phyloP scores from a whole-genome alignment of 1,284 basidiomycete genomes.

The Xerocomus cyaneibrunnescens region DNA sequence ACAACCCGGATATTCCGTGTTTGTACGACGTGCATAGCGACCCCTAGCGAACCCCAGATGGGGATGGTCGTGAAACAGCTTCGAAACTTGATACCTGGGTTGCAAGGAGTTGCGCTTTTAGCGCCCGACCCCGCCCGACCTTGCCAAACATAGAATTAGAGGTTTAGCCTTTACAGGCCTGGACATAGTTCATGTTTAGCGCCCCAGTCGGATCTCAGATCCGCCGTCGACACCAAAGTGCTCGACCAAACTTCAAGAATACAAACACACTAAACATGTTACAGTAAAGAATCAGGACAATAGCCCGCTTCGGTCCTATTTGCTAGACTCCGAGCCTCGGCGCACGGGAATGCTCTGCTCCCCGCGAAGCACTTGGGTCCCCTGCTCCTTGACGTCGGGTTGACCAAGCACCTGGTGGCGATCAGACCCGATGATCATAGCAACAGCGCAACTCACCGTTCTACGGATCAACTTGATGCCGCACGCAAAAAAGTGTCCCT shows the following conservation, averaged over 20 bases:
- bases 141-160: constrained; percentile 17
- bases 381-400: constrained; percentile 46
- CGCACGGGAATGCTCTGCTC: constrained; percentile 37
- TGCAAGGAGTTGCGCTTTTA: too few species aligned
- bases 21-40: too few species aligned
- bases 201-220: constrained; percentile 23
- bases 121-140: too few species aligned
- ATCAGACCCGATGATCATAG: background rate
- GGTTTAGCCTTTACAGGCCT: constrained; percentile 19
- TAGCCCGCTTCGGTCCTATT: too few species aligned
- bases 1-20: constrained; percentile 5
- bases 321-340: constrained; percentile 26
- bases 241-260: background rate
- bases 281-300: background rate
- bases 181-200: background rate
- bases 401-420: constrained; percentile 26
- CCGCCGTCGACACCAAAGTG: background rate
- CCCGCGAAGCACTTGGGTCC: constrained; percentile 45
- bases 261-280: background rate
- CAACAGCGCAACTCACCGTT: constrained; percentile 36
- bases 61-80: too few species aligned
- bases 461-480: constrained; percentile 43
- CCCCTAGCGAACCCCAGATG: too few species aligned
- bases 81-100: too few species aligned
- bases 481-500: background rate